These are phyloP conservation scores for Pisolithus orientalis DNA, from an alignment of 768 basidiomycete genomes.

Conservation along the genomic window DNA sequence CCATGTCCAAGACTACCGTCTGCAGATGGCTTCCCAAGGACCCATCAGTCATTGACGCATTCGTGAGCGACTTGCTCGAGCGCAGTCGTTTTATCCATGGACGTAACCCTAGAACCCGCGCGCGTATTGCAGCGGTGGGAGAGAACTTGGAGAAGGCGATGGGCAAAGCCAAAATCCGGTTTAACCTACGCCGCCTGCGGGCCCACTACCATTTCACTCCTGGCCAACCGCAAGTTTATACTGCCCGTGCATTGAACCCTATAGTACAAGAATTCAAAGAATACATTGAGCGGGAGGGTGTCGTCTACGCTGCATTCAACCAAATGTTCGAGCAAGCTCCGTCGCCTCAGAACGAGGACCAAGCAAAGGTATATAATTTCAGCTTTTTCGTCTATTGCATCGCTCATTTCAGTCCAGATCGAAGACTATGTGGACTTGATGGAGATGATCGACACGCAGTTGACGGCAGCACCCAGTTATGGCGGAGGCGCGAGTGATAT, in stretches of 20 bases:
- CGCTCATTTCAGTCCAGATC: neutral
- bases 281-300: slow-evolving; percentile 15
- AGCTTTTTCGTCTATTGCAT: neutral
- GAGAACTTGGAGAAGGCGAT: neutral
- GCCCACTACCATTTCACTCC: slow-evolving; percentile 18
- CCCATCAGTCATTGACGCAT: neutral
- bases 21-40: neutral
- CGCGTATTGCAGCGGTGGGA: neutral
- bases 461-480: neutral
- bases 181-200: neutral
- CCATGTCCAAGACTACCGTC: neutral
- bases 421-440: slow-evolving; percentile 1
- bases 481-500: neutral
- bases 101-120: neutral
- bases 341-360: neutral
- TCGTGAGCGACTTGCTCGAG: neutral
- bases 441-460: neutral
- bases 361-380: neutral
- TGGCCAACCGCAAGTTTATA: slow-evolving; percentile 6
- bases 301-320: slow-evolving; percentile 9
- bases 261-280: slow-evolving; percentile 16
- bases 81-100: neutral
- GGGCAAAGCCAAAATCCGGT: neutral
- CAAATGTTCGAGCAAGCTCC: neutral
- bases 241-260: slow-evolving; percentile 1